These are phyloP conservation scores for Fusarium sp. DNA, from an alignment of 2,329 filamentous ascomycete genomes.

Conservation along the genomic window DNA sequence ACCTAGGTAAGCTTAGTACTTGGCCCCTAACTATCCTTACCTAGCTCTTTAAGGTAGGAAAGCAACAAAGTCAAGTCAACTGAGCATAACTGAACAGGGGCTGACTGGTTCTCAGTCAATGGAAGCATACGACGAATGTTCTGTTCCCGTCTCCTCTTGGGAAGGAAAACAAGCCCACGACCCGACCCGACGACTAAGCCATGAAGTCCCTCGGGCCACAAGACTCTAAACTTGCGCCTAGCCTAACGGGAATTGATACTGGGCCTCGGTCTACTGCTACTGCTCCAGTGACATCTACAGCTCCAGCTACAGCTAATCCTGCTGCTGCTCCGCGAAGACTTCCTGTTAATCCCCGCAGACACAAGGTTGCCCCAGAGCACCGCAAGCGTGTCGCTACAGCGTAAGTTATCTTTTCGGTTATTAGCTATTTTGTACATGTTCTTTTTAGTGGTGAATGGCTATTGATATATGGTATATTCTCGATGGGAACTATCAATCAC, in stretches of 20 bases:
- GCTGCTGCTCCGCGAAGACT: constrained; percentile 53
- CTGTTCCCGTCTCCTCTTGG: constrained; percentile 28
- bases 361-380: constrained; percentile 61
- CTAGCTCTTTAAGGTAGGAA: constrained; percentile 3
- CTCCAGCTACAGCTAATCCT: background rate
- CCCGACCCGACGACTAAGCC: constrained; percentile 21
- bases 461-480: background rate
- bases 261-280: constrained; percentile 36
- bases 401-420: constrained; percentile 53
- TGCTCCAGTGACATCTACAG: constrained; percentile 25
- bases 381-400: constrained; percentile 63
- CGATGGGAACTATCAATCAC: constrained; percentile 2
- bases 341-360: constrained; percentile 63
- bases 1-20: background rate
- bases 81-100: constrained; percentile 12
- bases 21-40: constrained; percentile 14
- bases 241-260: constrained; percentile 6
- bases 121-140: constrained; percentile 29
- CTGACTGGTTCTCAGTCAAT: constrained; percentile 31
- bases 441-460: background rate
- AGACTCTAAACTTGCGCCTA: constrained; percentile 9
- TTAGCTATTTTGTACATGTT: background rate
- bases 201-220: constrained; percentile 33
- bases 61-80: constrained; percentile 8
- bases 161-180: constrained; percentile 20